Base-by-base conservation (phyloP, 345 rosid genomes). In the Sisymbrium altissimum region DNA sequence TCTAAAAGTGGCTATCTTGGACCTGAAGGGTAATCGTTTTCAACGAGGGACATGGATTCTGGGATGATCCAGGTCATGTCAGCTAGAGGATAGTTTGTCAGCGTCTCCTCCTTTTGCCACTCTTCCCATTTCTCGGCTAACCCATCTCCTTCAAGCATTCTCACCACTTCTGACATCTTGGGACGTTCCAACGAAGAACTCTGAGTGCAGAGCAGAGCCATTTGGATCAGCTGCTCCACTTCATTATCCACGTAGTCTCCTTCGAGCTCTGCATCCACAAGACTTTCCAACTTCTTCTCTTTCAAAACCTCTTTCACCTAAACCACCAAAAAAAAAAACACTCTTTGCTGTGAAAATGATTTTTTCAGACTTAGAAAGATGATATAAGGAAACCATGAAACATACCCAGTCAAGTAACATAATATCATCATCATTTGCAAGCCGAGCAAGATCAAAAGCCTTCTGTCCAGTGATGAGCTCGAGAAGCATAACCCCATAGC, bases 401-500 rank as follows among this genome's bases (percentile, higher is more conserved):
- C 83, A 43, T 90, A 93, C 97, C 97, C 97, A 93, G 79, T 91
- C 96, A 60, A 94, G 96, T 48, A 94, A 84, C 98, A 94, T 91
- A 36, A 88, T 90, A 82, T 91, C 97, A 39, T 89, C 96, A 76
- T 94, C 96, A 46, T 89, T 88, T 66, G 98, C 98, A 68, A 89
- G 91, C 72, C 98, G 89, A 82, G 97, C 96, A 77, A 94, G 94
- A 83, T 94, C 96, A 7, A 89, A 89, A 59, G 97, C 97, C 78
- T 90, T 86, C 73, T 91, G 97, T 69, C 98, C 98, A 17, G 96
- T 91, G 56, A 94, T 88, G 60, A 94, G 91, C 77, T 94, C 98
- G 21, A 94, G 97, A 86, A 94, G 98, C 98, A 88, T 91, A 64
- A 91, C 90, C 2, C 97, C 97, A n/a, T 91, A 94, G 33, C 96